These are phyloP conservation scores for Millerozyma miso DNA, from an alignment of 805 yeast species.

Conservation along the genomic window DNA sequence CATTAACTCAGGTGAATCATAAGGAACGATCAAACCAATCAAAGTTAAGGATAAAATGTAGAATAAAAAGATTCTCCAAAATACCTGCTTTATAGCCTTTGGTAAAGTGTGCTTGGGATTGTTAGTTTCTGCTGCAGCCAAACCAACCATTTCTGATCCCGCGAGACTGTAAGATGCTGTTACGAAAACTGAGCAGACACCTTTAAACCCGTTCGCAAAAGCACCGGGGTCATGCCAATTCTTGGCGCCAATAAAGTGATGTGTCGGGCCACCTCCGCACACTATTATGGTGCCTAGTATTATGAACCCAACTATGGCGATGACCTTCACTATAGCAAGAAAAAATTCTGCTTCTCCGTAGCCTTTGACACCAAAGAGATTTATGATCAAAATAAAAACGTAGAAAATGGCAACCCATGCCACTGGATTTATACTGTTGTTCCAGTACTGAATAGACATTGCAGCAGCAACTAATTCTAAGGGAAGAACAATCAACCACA, in stretches of 20 bases:
- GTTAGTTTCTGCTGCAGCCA: constrained; percentile 36
- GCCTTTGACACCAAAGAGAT: constrained; percentile 34
- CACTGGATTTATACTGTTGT: constrained; percentile 29
- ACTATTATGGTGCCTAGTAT: constrained; percentile 32
- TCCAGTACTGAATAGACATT: constrained; percentile 34
- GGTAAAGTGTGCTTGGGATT: constrained; percentile 39
- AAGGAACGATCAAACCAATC: constrained; percentile 46
- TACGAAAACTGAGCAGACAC: constrained; percentile 34
- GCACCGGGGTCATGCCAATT: constrained; percentile 32
- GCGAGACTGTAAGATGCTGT: constrained; percentile 36
- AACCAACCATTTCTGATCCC: constrained; percentile 36
- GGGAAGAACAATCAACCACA: constrained; percentile 37
- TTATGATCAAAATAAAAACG: constrained; percentile 23
- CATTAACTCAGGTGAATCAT: constrained; percentile 42
- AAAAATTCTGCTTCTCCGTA: constrained; percentile 35
- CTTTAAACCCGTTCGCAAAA: constrained; percentile 35
- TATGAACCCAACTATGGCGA: constrained; percentile 35
- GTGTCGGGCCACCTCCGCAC: constrained; percentile 37
- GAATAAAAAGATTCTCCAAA: constrained; percentile 40
- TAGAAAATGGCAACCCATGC: constrained; percentile 36
- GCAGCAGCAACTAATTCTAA: constrained; percentile 37
- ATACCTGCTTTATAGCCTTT: constrained; percentile 39
- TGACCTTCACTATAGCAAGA: constrained; percentile 27
- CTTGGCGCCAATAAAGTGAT: constrained; percentile 30
- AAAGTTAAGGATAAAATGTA: constrained; percentile 31